These are phyloP conservation scores for Musa schizocarpa DNA, from an alignment of 176 grass and related monocot species.

Conservation along the genomic window DNA sequence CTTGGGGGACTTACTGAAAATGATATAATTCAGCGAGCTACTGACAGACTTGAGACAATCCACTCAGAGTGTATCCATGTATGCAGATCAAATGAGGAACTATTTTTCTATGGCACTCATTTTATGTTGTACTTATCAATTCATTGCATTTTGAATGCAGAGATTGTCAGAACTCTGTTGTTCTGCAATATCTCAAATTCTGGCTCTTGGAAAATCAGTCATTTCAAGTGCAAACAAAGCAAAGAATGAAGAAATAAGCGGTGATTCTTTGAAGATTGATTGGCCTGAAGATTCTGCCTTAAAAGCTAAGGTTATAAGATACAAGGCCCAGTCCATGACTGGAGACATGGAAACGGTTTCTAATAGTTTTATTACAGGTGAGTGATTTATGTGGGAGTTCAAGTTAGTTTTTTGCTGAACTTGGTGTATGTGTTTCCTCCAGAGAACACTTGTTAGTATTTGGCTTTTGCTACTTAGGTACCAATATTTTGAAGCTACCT, in stretches of 20 bases:
- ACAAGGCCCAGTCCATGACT: constrained; percentile 65
- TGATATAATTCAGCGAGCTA: constrained; percentile 76
- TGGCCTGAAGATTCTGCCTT: constrained; percentile 77
- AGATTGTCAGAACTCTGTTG: constrained; percentile 87
- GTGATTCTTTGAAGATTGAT: constrained; percentile 51
- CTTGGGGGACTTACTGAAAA: constrained; percentile 68
- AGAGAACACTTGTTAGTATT: too few relatives aligned
- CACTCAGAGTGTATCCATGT: constrained; percentile 95
- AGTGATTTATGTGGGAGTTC: neutral
- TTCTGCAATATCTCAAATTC: constrained; percentile 80
- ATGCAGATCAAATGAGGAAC: constrained; percentile 12
- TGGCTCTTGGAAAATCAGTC: constrained; percentile 75
- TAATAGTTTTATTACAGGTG: constrained; percentile 75
- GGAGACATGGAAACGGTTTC: constrained; percentile 70
- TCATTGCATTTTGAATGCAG: constrained; percentile 31
- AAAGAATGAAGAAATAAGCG: constrained; percentile 46
- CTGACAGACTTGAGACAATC: constrained; percentile 72
- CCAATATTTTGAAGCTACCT: neutral
- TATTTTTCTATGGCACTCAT: neutral
- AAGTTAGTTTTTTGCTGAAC: neutral
- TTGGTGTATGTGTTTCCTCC: too few relatives aligned
- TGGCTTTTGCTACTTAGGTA: too few relatives aligned
- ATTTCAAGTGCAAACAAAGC: constrained; percentile 58
- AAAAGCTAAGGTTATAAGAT: constrained; percentile 94
- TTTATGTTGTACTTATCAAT: neutral